These are phyloP conservation scores for Boletus sp. DNA, from an alignment of 1,284 basidiomycete species.

Conservation along the genomic window DNA sequence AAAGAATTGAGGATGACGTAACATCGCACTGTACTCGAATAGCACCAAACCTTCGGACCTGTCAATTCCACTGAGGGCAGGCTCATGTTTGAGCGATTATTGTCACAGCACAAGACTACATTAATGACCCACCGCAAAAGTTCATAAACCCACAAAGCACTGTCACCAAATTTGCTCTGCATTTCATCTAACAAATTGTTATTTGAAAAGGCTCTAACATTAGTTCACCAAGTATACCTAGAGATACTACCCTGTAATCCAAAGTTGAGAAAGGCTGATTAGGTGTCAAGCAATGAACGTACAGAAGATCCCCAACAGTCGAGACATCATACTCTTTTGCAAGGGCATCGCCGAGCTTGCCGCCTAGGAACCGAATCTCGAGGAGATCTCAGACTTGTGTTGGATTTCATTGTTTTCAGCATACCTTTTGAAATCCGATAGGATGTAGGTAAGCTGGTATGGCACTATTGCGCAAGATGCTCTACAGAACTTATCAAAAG, in stretches of 20 bases:
- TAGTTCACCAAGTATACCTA: constrained; percentile 36
- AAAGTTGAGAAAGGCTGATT: neutral
- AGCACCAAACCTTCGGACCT: constrained; percentile 69
- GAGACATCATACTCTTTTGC: constrained; percentile 85
- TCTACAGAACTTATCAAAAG: constrained; percentile 36
- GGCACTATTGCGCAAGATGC: constrained; percentile 76
- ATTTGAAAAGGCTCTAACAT: neutral
- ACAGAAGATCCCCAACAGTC: constrained; percentile 88
- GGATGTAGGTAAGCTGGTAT: constrained; percentile 80
- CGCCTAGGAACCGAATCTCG: constrained; percentile 91
- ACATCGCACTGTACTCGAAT: constrained; percentile 4
- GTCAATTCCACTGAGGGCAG: constrained; percentile 75
- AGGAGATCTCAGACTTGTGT: constrained; percentile 2
- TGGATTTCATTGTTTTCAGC: constrained; percentile 1
- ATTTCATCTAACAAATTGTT: constrained; percentile 56
- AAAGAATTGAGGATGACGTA: constrained; percentile 3
- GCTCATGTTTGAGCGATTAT: neutral
- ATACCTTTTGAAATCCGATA: constrained; percentile 84
- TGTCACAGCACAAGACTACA: neutral
- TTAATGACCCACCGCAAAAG: constrained; percentile 53
- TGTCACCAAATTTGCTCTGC: constrained; percentile 79
- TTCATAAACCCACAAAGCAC: constrained; percentile 90
- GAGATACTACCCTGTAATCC: constrained; percentile 40
- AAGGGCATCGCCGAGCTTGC: constrained; percentile 88
- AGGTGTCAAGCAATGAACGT: constrained; percentile 21